Base-by-base conservation (phyloP, 1,139 yeast species). In the Saccharomyces hybrid region DNA sequence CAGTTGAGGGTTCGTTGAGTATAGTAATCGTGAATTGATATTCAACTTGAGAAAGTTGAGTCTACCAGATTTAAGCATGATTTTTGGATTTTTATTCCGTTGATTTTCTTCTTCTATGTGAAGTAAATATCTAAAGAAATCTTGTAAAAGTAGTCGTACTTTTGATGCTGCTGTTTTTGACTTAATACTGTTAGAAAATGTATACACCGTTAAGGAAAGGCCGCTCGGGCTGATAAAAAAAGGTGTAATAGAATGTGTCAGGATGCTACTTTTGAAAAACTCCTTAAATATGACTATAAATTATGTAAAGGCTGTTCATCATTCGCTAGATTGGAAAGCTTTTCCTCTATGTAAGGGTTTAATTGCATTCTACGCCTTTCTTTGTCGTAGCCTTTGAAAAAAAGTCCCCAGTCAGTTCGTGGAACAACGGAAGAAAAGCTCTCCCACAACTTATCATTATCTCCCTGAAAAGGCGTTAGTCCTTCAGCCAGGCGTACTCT, bases 351-450 rank as follows among this genome's bases (percentile, higher is more conserved):
- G 44, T 38, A 38, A 38, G 44, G 4, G 44, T 26, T 38, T 16
- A 20, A 20, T 38, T 38, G 44, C 44, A 38, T 38, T 13, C 44
- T 38, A 11, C 20, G 44, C 44, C 20, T 38, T n/a, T 38, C 25
- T 16, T 20, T 16, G 44, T 38, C 44, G 8, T 38, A 38, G 25
- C 44, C 44, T 38, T 20, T 38, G n/a, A 38, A 38, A 38, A 38
- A 38, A 20, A 38, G 44, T n/a, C 44, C 44, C 44, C 44, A 38
- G 44, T 38, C 44, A 38, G 44, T 38, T 38, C 44, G 44, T 20
- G 44, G 25, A 38, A 38, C 26, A 5, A 38, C 44, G 11, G 25
- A 11, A 20, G 44, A 38, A 11, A 38, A 11, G 25, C 44, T 38
- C 44, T 20, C 25, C 44, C 44, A 38, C 44, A 38, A 38, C 44